These are phyloP conservation scores for Bruguiera sexangula DNA, from an alignment of 345 rosid species.

Conservation along the genomic window DNA sequence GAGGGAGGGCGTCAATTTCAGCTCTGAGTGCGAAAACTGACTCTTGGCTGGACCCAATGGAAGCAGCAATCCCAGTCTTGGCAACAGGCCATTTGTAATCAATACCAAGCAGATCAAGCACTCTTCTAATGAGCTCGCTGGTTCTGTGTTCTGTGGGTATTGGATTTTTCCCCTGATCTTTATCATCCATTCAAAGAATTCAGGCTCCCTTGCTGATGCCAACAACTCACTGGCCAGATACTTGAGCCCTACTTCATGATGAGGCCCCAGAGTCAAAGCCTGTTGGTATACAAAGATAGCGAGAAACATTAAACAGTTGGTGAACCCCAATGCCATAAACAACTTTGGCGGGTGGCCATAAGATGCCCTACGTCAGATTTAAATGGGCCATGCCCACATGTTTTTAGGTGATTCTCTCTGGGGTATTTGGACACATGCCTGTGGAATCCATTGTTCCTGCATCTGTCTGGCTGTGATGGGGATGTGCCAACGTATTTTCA, in stretches of 20 bases:
- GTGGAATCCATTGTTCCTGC: too few relatives aligned
- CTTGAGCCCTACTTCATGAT: background rate
- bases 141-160: slow-evolving; percentile 65
- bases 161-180: slow-evolving; percentile 57
- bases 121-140: slow-evolving; percentile 49
- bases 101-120: slow-evolving; percentile 59
- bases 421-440: too few relatives aligned
- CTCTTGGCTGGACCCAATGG: slow-evolving; percentile 46
- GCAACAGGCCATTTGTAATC: slow-evolving; percentile 66
- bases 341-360: too few relatives aligned
- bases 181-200: slow-evolving; percentile 60
- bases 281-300: background rate
- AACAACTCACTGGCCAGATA: slow-evolving; percentile 33
- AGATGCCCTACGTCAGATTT: too few relatives aligned
- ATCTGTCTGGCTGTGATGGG: too few relatives aligned
- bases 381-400: too few relatives aligned
- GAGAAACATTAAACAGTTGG: background rate
- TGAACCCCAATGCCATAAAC: background rate
- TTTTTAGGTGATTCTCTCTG: too few relatives aligned
- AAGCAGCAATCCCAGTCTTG: slow-evolving; percentile 60
- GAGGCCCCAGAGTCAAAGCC: background rate
- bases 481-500: too few relatives aligned
- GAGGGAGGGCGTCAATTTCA: slow-evolving; percentile 75
- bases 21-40: slow-evolving; percentile 67
- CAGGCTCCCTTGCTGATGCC: slow-evolving; percentile 46